These are phyloP conservation scores for Hygrophoropsis aurantiaca DNA, from an alignment of 768 basidiomycete species.

Conservation along the genomic window DNA sequence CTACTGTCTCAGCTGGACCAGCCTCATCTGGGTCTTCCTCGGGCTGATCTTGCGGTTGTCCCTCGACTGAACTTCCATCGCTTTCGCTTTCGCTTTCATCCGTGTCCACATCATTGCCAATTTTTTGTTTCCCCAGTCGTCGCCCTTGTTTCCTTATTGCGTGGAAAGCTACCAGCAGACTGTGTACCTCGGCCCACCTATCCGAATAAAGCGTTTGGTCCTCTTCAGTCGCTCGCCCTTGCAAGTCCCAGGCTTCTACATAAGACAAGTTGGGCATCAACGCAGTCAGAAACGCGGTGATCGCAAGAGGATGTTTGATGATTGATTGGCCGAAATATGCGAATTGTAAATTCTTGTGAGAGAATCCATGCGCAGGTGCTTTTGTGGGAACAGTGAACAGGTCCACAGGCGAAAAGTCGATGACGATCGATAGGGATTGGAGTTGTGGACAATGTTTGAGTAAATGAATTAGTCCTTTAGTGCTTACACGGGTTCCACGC, in stretches of 20 bases:
- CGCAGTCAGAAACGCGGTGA: background rate
- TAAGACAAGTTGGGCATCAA: background rate
- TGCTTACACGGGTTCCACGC: background rate
- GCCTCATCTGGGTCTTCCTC: too few relatives aligned
- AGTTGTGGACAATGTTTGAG: conserved; percentile 1
- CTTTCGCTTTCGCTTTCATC: too few relatives aligned
- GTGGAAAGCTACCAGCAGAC: too few relatives aligned
- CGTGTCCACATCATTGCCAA: too few relatives aligned
- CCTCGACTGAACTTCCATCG: too few relatives aligned
- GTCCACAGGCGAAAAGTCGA: background rate
- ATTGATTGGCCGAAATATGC: background rate
- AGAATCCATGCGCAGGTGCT: background rate
- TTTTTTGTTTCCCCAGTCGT: too few relatives aligned
- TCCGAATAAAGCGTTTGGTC: background rate
- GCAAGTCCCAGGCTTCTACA: background rate
- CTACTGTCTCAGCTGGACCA: too few relatives aligned
- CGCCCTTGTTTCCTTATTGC: too few relatives aligned
- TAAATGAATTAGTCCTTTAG: background rate
- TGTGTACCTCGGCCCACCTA: too few relatives aligned
- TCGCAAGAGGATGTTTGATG: background rate
- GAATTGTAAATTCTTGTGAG: background rate
- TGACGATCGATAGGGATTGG: background rate
- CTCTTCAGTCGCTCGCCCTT: background rate
- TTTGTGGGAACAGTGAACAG: background rate
- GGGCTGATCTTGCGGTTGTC: too few relatives aligned